phyloP scores from a whole-genome alignment of 345 rosid genomes.

The Eucalyptus erythrocorys region DNA sequence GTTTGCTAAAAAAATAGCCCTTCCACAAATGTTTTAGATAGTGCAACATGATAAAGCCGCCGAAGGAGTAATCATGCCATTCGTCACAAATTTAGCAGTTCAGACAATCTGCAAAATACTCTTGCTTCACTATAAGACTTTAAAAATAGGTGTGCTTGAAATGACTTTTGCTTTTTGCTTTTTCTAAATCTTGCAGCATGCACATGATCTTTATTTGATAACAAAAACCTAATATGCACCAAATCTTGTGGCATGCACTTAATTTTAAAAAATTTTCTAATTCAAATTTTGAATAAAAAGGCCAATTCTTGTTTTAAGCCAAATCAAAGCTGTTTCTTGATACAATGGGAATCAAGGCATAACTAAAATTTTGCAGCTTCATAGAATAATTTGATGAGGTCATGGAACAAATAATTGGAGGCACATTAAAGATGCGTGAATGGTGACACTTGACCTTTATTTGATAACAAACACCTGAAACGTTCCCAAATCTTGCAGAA shows the following conservation, averaged over 20 bases:
- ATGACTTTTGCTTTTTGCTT: not conserved
- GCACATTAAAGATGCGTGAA: not conserved
- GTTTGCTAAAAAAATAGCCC: not conserved
- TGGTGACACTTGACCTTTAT: not conserved
- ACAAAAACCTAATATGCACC: not conserved
- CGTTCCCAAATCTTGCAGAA: not conserved
- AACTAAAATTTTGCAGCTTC: not conserved
- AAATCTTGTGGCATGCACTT: not conserved
- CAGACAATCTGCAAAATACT: not conserved
- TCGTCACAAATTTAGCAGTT: not conserved
- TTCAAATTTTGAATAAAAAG: not conserved
- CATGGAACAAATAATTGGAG: not conserved
- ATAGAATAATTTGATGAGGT: not conserved
- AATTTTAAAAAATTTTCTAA: too few species aligned
- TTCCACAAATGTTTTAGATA: not conserved
- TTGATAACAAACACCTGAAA: not conserved
- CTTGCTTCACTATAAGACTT: accelerated
- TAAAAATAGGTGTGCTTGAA: not conserved
- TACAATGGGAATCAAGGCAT: not conserved
- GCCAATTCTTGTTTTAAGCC: not conserved
- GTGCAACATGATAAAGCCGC: not conserved
- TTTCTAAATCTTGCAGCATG: not conserved
- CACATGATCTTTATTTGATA: not conserved
- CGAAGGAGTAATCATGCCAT: not conserved
- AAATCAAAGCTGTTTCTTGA: too few species aligned